Evolutionary conservation across 257 asterid species (phyloP), one percentile per base, ranked within the genome.

Genomic region (Linaria vulgaris): DNA sequence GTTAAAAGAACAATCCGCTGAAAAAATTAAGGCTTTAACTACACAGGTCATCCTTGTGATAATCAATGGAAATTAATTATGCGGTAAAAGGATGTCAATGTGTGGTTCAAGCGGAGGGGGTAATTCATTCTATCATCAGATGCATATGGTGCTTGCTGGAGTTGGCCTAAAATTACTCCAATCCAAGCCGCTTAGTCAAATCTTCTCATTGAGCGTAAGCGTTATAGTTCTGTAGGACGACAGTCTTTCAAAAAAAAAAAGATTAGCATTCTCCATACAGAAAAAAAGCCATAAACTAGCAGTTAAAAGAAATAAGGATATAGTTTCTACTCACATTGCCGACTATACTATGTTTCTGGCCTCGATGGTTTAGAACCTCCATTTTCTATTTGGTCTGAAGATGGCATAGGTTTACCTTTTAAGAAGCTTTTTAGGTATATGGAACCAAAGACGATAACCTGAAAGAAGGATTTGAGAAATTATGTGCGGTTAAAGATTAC

Each of bases 361-460:
- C 81, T 90, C 15, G 71, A 63, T 37, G 88, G 86, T 73, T 60
- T 68, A 46, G 83, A 67, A 52, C 60, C 78, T 64, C 61, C 82
- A 73, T 71, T 76, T 67, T 72, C 88, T 12, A 80, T 45, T 48
- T 68, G 48, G 68, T 83, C 88, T 4, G 81, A 68, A 27, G 56
- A 38, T 57, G 75, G 71, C 72, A 37, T 73, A 15, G 76, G 81
- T 59, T 72, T 85, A 34, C 76, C 77, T 72, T 60, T 84, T 30
- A 85, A 62, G 64, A 85, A 82, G 83, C 81, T 87, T 70, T 82
- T 94, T 9, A 86, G 76, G 80, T 94, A 94, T 67, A 94, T 76
- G 62, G 99, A 64, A 41, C 90, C 95, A 37, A 94, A 94, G 50
- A 90, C 99, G 41, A 90, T 87, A 66, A 87, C 88, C 99, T 94